phyloP scores from a whole-genome alignment of 1,284 basidiomycete genomes.

The Rhizoctonia solani region DNA sequence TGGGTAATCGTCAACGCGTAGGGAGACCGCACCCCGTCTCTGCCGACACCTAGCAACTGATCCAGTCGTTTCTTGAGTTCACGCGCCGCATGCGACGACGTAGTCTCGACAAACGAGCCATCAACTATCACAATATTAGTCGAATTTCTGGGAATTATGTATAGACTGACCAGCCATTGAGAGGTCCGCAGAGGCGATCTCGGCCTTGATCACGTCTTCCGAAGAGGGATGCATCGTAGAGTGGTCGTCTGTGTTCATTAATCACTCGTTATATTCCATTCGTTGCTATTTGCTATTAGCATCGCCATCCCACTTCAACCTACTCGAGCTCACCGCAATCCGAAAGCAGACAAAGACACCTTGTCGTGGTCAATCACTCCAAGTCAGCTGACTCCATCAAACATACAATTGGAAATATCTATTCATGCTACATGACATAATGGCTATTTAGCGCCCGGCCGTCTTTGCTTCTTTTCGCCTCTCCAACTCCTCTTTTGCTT shows the following conservation, averaged over 20 bases:
- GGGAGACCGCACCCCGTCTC: conserved; percentile 63
- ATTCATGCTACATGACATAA: background rate
- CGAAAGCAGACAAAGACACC: too few species aligned
- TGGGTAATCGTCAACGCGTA: conserved; percentile 72
- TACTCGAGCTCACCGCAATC: background rate
- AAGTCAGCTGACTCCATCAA: background rate
- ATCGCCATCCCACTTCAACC: background rate
- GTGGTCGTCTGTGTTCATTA: background rate
- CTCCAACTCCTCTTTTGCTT: background rate
- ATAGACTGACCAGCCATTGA: conserved; percentile 37
- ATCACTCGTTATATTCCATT: background rate
- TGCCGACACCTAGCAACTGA: conserved; percentile 63
- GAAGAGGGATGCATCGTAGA: conserved; percentile 3
- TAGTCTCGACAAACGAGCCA: conserved; percentile 74
- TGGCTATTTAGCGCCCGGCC: background rate
- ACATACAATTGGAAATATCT: background rate
- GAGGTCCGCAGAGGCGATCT: conserved; percentile 38
- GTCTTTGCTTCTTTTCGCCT: background rate
- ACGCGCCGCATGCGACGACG: conserved; percentile 69
- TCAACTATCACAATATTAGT: conserved; percentile 54
- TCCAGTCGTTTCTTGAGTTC: conserved; percentile 76
- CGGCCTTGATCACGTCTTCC: conserved; percentile 29
- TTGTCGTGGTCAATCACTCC: background rate
- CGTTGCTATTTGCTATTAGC: background rate
- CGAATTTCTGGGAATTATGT: background rate